These are phyloP conservation scores for Lactifluus hygrophoroides DNA, from an alignment of 768 basidiomycete genomes.

Conservation along the genomic window DNA sequence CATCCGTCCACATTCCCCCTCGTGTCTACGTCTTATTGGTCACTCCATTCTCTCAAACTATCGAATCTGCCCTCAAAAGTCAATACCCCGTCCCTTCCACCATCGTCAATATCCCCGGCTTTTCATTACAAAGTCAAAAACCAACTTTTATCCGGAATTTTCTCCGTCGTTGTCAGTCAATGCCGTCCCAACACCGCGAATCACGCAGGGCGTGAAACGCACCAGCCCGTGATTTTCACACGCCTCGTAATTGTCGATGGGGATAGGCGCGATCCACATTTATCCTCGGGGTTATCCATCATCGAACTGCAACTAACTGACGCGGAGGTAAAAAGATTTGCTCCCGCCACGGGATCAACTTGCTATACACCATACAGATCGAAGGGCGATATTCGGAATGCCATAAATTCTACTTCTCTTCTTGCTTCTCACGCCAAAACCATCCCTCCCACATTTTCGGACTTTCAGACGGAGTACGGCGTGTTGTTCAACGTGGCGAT, in stretches of 20 bases:
- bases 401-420: not conserved
- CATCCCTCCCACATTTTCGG: not conserved
- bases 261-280: not conserved
- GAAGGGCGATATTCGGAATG: too few species aligned
- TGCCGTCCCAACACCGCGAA: not conserved
- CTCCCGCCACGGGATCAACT: not conserved
- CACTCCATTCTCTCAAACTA: too few species aligned
- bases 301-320: too few species aligned
- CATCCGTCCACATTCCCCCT: not conserved
- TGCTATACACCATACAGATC: too few species aligned
- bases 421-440: not conserved
- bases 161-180: too few species aligned
- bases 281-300: too few species aligned
- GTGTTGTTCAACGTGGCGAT: too few species aligned
- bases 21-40: constrained; percentile 2
- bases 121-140: not conserved
- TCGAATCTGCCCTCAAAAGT: too few species aligned
- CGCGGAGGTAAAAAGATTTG: not conserved
- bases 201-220: too few species aligned
- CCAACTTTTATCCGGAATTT: not conserved
- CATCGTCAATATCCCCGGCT: not conserved
- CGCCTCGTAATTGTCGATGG: not conserved
- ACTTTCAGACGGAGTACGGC: not conserved
- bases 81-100: too few species aligned
- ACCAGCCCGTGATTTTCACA: not conserved